These are phyloP conservation scores for Puccinia hordei DNA, from an alignment of 1,284 basidiomycete species.

Conservation along the genomic window DNA sequence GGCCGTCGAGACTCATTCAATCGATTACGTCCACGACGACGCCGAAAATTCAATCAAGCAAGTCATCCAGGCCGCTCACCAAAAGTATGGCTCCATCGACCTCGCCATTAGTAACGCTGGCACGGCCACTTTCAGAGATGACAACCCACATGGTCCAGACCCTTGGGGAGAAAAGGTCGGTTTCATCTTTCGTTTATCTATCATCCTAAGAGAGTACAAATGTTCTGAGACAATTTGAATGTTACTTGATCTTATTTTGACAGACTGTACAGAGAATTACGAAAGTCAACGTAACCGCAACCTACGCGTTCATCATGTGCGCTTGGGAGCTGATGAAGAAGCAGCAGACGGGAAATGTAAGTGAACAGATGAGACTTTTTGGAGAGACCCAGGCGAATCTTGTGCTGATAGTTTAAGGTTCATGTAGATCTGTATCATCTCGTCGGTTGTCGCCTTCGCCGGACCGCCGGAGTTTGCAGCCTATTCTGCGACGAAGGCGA, in stretches of 20 bases:
- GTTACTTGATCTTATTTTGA: too few species aligned
- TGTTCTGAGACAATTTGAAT: too few species aligned
- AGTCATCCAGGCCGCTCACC: constrained; percentile 1
- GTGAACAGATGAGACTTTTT: background rate
- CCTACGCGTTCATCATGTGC: constrained; percentile 44
- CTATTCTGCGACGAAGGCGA: constrained; percentile 43
- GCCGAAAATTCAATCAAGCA: constrained; percentile 37
- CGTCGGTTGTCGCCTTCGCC: constrained; percentile 24
- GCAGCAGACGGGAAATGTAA: constrained; percentile 43
- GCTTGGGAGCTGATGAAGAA: constrained; percentile 50
- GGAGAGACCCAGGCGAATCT: too few species aligned
- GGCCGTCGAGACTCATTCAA: constrained; percentile 35
- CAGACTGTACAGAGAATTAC: constrained; percentile 45
- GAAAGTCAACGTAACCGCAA: constrained; percentile 27
- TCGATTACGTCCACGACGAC: constrained; percentile 36
- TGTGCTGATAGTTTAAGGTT: background rate
- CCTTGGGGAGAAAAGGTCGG: constrained; percentile 43
- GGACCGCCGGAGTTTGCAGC: constrained; percentile 44
- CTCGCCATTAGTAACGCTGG: constrained; percentile 33
- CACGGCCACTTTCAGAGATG: constrained; percentile 49
- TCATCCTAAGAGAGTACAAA: background rate
- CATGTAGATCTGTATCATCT: constrained; percentile 44
- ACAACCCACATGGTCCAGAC: constrained; percentile 32
- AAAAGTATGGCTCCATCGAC: constrained; percentile 50
- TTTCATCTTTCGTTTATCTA: background rate